Percentiles rank a stretch among this genome's conserved stretches.
Evolutionary conservation across 345 rosid species (phyloP).

Genomic region (Cardamine resedifolia): DNA sequence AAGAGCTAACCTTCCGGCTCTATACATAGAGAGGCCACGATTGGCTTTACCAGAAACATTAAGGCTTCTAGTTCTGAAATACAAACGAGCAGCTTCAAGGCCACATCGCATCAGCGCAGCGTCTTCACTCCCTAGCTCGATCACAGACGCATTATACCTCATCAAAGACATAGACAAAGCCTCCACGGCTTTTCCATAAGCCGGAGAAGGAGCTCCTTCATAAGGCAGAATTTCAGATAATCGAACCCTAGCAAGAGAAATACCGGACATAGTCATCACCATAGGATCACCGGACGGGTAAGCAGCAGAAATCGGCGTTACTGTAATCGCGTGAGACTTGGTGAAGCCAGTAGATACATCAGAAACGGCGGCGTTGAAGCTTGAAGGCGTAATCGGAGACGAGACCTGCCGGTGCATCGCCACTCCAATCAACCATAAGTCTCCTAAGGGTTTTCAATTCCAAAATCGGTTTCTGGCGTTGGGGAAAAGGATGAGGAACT

Average conservation of each 20-base stretch:
- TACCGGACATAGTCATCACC: slow-evolving; percentile 31
- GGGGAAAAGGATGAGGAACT: neutral
- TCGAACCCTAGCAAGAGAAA: slow-evolving; percentile 60
- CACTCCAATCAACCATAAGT: slow-evolving; percentile 30
- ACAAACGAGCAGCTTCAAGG: slow-evolving; percentile 74
- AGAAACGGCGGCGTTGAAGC: slow-evolving; percentile 20
- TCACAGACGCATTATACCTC: slow-evolving; percentile 80
- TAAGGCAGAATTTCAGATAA: slow-evolving; percentile 67
- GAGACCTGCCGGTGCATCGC: slow-evolving; percentile 40
- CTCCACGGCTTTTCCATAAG: slow-evolving; percentile 76
- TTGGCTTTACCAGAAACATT: slow-evolving; percentile 46
- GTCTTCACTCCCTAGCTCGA: slow-evolving; percentile 76
- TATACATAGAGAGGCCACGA: slow-evolving; percentile 74
- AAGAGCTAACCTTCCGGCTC: slow-evolving; percentile 78
- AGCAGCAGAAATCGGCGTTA: slow-evolving; percentile 43
- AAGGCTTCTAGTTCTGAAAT: slow-evolving; percentile 58
- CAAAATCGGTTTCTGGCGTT: neutral
- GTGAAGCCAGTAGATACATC: slow-evolving; percentile 6
- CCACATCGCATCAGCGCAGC: slow-evolving; percentile 78
- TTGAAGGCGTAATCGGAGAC: slow-evolving; percentile 36
- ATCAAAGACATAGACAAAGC: slow-evolving; percentile 76
- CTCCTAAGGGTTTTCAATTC: slow-evolving; percentile 10
- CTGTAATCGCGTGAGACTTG: slow-evolving; percentile 34
- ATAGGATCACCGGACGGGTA: slow-evolving; percentile 41
- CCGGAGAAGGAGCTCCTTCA: slow-evolving; percentile 70